A percentile compares a stretch with the other conserved stretches of the same genome.
Evolutionary conservation across 2,329 filamentous ascomycete species (phyloP).

Genomic region (Pseudodiploospora longispora): DNA sequence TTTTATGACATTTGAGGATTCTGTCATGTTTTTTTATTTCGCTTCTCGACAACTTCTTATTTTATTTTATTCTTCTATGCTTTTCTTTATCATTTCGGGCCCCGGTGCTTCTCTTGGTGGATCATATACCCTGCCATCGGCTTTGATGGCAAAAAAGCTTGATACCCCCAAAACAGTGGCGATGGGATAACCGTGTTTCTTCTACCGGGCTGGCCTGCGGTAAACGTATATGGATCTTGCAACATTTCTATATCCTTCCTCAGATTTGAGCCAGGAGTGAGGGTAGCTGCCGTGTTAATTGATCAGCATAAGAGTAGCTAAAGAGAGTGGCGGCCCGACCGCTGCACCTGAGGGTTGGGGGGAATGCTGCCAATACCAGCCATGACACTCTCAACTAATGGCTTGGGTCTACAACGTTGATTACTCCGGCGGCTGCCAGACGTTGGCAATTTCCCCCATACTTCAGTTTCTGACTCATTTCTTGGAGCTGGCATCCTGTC

Average conservation of each 20-base stretch:
- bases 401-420: too few relatives aligned
- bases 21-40: neutral
- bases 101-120: constrained; percentile 16
- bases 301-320: too few relatives aligned
- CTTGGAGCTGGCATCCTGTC: constrained; percentile 1
- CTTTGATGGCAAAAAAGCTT: constrained; percentile 22
- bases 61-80: constrained; percentile 8
- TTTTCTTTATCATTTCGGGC: constrained; percentile 1
- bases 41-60: neutral
- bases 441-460: too few relatives aligned
- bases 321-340: too few relatives aligned
- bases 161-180: constrained; percentile 28
- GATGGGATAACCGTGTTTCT: constrained; percentile 14
- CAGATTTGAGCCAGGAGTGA: too few relatives aligned
- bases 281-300: too few relatives aligned
- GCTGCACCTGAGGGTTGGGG: too few relatives aligned
- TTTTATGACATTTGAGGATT: neutral
- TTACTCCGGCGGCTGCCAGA: too few relatives aligned
- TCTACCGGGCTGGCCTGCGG: constrained; percentile 7
- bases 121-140: constrained; percentile 11
- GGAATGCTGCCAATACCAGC: too few relatives aligned
- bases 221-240: constrained; percentile 8
- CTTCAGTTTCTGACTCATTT: neutral
- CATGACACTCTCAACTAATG: too few relatives aligned
- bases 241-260: constrained; percentile 8